Evolutionary conservation across 192 early-diverging fungal species (phyloP), one percentile per base, ranked within the genome.

Genomic region (Mortierella claussenii): DNA sequence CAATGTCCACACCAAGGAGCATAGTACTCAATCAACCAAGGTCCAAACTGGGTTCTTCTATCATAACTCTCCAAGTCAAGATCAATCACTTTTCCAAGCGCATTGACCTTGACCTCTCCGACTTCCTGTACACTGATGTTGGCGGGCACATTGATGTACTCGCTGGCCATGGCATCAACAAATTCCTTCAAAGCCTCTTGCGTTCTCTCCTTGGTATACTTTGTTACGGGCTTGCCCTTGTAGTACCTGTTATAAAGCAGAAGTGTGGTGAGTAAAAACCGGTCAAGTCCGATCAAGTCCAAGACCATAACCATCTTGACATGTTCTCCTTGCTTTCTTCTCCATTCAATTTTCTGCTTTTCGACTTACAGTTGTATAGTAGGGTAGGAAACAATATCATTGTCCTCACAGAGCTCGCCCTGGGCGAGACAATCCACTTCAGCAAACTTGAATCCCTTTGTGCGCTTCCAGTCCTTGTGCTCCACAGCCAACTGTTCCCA

Each of bases 1-100:
- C 96, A 98, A 80, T 96, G 95, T 21, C 84, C 76, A 66, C 94
- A 96, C 93, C 93, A 95, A 12, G 95, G 95, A 27, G 95, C 93
- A 80, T 91, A 94, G 81, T 96, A 96, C 75, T 94, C 86, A 50
- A 96, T 60, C 60, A 96, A 94, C 95, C 95, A 96, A 24, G 90
- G 90, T 4, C 89, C 89, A 20, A 70, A 78, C 4, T 79, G 69
- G 1, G 84, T 90, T 68, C 78, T 65, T 47, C 82, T 66, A 18
- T 78, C 80, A 79, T 86, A 91, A 70, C 81, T 88, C 55, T 78
- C 81, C 8, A 55, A 31, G 33, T 82, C 86, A 50, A 92, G 78
- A 24, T 47, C 60, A 7, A 90, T 69, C 6, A 86, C 82, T 51
- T 79, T 81, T 68, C 91, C 91, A 4, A 80, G 32, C 28, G 66